A percentile compares a stretch with the other conserved stretches of the same genome.
Evolutionary conservation across 2,329 filamentous ascomycete species (phyloP).

Genomic region (Ceratocystis cacaofunesta): DNA sequence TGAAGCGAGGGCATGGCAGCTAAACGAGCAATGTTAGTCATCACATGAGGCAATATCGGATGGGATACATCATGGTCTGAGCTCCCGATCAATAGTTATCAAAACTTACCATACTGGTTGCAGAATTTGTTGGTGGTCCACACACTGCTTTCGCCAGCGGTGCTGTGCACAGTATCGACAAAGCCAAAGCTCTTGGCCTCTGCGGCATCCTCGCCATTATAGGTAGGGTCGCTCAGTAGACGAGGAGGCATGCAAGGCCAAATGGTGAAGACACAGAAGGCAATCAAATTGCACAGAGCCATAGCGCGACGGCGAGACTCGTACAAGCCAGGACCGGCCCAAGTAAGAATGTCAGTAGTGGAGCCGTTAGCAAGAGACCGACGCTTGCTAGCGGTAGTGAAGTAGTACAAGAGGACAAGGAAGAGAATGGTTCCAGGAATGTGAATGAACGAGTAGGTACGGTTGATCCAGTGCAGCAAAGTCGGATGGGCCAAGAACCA

Average conservation of each 20-base stretch:
- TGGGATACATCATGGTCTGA: background rate
- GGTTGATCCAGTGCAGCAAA: conserved; percentile 54
- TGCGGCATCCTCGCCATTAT: conserved; percentile 38
- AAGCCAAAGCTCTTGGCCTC: conserved; percentile 48
- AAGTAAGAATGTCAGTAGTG: conserved; percentile 21
- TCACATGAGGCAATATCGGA: background rate
- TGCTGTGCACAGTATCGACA: conserved; percentile 43
- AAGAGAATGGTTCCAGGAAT: conserved; percentile 64
- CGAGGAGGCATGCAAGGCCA: conserved; percentile 52
- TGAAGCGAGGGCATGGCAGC: conserved; percentile 63
- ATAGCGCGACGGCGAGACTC: conserved; percentile 43
- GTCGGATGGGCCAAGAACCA: conserved; percentile 35
- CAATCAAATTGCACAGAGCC: conserved; percentile 46
- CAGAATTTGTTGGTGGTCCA: conserved; percentile 61
- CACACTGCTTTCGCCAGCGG: conserved; percentile 41
- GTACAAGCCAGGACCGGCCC: conserved; percentile 34
- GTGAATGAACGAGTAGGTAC: conserved; percentile 62
- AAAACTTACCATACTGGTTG: conserved; percentile 51
- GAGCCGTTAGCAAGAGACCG: conserved; percentile 20
- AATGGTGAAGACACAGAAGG: conserved; percentile 46
- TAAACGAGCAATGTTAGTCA: conserved; percentile 20
- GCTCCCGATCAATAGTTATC: background rate
- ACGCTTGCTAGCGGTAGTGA: conserved; percentile 48
- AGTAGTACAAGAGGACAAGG: conserved; percentile 48
- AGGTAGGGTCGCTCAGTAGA: conserved; percentile 40